Percentiles rank a stretch among this genome's conserved stretches.
Conservation (phyloP, 1,284 basidiomycete genomes). For the Spongispora temasekensis region DNA sequence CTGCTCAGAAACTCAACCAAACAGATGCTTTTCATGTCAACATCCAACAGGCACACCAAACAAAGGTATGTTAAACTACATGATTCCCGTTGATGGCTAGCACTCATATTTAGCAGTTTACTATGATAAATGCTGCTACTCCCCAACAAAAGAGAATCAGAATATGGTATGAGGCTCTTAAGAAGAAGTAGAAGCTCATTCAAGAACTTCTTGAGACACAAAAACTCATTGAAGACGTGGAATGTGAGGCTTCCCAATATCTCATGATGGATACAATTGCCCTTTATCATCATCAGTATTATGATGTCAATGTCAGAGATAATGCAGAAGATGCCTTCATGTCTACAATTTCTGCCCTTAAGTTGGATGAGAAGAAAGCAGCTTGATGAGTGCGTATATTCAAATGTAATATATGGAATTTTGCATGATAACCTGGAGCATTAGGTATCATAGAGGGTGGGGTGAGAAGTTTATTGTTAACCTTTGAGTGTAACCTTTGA, state of each 20-base stretch:
- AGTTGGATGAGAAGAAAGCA: background rate
- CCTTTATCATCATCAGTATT: background rate
- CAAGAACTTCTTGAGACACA: background rate
- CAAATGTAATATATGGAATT: background rate
- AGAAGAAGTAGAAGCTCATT: background rate
- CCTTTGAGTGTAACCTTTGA: too few species aligned
- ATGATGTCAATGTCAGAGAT: background rate
- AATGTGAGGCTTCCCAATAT: background rate
- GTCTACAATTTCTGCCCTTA: background rate
- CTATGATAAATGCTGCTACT: background rate
- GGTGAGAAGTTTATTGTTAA: background rate
- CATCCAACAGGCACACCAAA: background rate
- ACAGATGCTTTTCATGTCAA: background rate
- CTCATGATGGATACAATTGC: background rate
- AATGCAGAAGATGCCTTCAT: background rate
- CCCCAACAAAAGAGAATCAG: background rate
- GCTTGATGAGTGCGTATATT: background rate
- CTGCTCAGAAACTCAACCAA: background rate
- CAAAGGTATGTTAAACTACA: background rate
- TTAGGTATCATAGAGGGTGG: background rate
- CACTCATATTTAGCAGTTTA: background rate
- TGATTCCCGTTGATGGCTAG: background rate
- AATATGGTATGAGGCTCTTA: background rate
- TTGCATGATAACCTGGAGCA: background rate
- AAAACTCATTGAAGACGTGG: background rate